Base-by-base conservation (phyloP, 225 moss, liverwort and hornwort species). In the Takakia lepidozioides region DNA sequence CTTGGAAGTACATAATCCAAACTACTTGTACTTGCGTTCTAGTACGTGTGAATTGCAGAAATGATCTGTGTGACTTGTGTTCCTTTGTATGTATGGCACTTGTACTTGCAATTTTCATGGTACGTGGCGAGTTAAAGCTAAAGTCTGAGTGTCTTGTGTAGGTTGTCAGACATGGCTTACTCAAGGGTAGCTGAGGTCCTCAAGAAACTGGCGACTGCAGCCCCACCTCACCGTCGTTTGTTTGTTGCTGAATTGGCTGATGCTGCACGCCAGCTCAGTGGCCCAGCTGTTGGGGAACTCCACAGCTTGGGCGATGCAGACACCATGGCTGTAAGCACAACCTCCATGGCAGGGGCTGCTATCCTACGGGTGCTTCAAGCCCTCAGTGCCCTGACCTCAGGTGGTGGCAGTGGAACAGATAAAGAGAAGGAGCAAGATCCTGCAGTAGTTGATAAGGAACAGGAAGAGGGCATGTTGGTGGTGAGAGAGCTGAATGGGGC, bases 311-410 rank as follows among this genome's bases (percentile, higher is more conserved):
- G 83, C 45, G 76, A 93, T 62, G 72, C 75, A 45, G 86, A 88
- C 19, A 66, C 76, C 51, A 70, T 70, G 13, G 81, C 72, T 37
- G 69, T 88, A 38, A 86, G 81, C 64, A 67, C 88, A 40, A 76
- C 86, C 16, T 79, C 84, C 5, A 87, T 87, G 86, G 88, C 93
- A 38, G 93, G 93, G 14, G 88, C 88, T 18, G 88, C 88, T 48
- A 86, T 93, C 54, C 67, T 93, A 23, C 78, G 93, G 50, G 86
- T 93, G 29, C 76, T 93, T 25, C 93, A 88, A 72, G 86, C 93
- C 25, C 74, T 93, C 3, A 86, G 88, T 70, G 81, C 78, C 14
- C 86, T 93, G 27, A 88, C 86, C 40, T 79, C 82, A 15, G 65
- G 70, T 39, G 65, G 68, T 26, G 70, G 69, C 27, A 68, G 40